Percentiles rank a stretch among this genome's conserved stretches.
phyloP scores from a whole-genome alignment of 148 eudicot species.

The Camellia lanceoleosa region DNA sequence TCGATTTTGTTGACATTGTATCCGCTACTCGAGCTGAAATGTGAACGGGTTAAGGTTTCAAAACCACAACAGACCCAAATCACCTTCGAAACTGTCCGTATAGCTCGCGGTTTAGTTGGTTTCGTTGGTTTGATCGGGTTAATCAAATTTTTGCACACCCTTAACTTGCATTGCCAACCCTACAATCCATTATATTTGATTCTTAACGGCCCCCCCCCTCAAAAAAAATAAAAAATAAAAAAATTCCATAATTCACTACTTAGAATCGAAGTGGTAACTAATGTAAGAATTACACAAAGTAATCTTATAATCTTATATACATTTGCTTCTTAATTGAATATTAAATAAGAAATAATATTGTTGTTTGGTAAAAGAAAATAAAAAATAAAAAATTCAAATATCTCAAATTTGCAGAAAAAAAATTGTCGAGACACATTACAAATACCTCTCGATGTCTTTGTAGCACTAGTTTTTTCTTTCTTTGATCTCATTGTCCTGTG shows the following conservation, averaged over 20 bases:
- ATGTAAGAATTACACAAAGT: background rate
- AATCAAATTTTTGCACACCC: too few relatives aligned
- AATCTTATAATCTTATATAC: background rate
- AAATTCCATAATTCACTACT: slow-evolving; percentile 66
- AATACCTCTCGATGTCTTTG: slow-evolving; percentile 72
- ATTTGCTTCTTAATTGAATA: background rate
- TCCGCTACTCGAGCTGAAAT: too few relatives aligned
- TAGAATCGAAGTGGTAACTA: background rate
- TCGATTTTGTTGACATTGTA: too few relatives aligned
- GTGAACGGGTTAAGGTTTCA: too few relatives aligned
- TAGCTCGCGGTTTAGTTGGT: too few relatives aligned
- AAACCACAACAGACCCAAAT: too few relatives aligned
- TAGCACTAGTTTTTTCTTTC: slow-evolving; percentile 71
- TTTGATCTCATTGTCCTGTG: slow-evolving; percentile 65
- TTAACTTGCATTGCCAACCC: slow-evolving; percentile 66
- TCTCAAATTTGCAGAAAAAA: too few relatives aligned
- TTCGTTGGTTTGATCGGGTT: too few relatives aligned
- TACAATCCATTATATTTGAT: slow-evolving; percentile 58
- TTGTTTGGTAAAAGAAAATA: background rate
- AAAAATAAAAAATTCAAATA: too few relatives aligned
- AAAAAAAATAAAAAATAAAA: too few relatives aligned
- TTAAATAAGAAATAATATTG: background rate
- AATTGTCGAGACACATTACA: background rate
- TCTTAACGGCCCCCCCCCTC: too few relatives aligned
- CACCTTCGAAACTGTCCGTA: too few relatives aligned